Evolutionary conservation across 108 stramenopile species (phyloP).

Genomic region (Seminavis robusta): DNA sequence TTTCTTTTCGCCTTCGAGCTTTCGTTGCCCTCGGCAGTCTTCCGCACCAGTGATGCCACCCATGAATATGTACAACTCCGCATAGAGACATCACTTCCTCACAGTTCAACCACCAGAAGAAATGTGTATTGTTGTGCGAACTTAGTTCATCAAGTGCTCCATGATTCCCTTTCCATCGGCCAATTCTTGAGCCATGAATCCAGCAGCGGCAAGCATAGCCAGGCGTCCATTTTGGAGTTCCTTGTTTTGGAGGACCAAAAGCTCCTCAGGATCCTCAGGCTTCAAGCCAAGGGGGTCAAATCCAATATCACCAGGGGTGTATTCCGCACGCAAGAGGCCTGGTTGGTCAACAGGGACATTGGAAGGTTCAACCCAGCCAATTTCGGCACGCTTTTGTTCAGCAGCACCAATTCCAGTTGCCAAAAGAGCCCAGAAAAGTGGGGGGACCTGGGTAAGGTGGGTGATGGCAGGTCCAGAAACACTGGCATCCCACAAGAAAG

Average conservation of each 20-base stretch:
- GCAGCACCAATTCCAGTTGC: slow-evolving; percentile 49
- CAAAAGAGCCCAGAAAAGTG: slow-evolving; percentile 48
- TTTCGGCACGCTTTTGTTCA: slow-evolving; percentile 56
- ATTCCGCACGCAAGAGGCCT: slow-evolving; percentile 57
- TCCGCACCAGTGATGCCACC: too few species aligned
- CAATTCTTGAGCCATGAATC: slow-evolving; percentile 77
- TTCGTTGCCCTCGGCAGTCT: too few species aligned
- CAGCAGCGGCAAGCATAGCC: slow-evolving; percentile 76
- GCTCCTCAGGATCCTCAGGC: slow-evolving; percentile 55
- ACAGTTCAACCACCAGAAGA: too few species aligned
- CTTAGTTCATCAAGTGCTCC: too few species aligned
- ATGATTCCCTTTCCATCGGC: slow-evolving; percentile 74
- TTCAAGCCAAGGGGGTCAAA: slow-evolving; percentile 85
- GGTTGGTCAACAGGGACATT: slow-evolving; percentile 29
- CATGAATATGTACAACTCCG: too few species aligned
- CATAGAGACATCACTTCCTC: too few species aligned
- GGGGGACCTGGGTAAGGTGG: slow-evolving; percentile 64
- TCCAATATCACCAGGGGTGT: slow-evolving; percentile 84
- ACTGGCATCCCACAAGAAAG: slow-evolving; percentile 64
- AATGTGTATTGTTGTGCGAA: too few species aligned
- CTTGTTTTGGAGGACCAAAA: slow-evolving; percentile 66
- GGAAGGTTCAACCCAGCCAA: slow-evolving; percentile 73
- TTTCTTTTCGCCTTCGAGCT: too few species aligned
- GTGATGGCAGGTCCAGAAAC: slow-evolving; percentile 75
- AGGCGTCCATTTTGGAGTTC: slow-evolving; percentile 88